A percentile compares a stretch with the other conserved stretches of the same genome.
Conservation (phyloP, 352 stramenopile species). For the Phytophthora pinifolia region DNA sequence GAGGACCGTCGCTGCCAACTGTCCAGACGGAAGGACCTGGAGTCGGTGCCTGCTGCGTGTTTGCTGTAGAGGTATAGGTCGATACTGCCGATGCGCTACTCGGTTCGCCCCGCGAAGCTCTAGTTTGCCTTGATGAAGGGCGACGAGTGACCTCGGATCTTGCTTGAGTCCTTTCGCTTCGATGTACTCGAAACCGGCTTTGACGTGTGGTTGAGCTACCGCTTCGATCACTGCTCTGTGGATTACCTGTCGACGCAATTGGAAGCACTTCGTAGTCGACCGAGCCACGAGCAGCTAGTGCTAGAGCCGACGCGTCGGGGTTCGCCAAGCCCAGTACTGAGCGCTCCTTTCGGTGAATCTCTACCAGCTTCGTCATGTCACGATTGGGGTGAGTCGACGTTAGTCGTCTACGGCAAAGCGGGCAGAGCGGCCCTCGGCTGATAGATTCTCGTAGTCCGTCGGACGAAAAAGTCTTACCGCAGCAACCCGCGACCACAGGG, state of each 20-base stretch:
- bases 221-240: slow-evolving; percentile 2
- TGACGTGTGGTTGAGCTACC: slow-evolving; percentile 10
- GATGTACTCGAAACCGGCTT: slow-evolving; percentile 13
- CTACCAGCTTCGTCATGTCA: slow-evolving; percentile 14
- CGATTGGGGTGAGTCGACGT: slow-evolving; percentile 8
- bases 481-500: slow-evolving; percentile 17
- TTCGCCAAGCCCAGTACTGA: slow-evolving; percentile 8
- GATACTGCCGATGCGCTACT: neutral
- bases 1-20: neutral
- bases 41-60: neutral
- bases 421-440: neutral
- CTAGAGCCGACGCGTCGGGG: neutral
- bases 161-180: slow-evolving; percentile 12
- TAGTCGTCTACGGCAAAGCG: slow-evolving; percentile 11
- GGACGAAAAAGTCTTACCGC: slow-evolving; percentile 17
- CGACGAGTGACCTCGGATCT: slow-evolving; percentile 4
- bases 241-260: neutral
- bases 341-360: slow-evolving; percentile 19
- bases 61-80: neutral
- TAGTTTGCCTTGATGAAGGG: neutral
- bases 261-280: neutral
- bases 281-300: neutral
- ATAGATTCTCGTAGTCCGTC: slow-evolving; percentile 1
- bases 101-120: neutral
- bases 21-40: slow-evolving; percentile 2